These are phyloP conservation scores for Helenozyma baotianmanensis DNA, from an alignment of 805 yeast genomes.

Conservation along the genomic window DNA sequence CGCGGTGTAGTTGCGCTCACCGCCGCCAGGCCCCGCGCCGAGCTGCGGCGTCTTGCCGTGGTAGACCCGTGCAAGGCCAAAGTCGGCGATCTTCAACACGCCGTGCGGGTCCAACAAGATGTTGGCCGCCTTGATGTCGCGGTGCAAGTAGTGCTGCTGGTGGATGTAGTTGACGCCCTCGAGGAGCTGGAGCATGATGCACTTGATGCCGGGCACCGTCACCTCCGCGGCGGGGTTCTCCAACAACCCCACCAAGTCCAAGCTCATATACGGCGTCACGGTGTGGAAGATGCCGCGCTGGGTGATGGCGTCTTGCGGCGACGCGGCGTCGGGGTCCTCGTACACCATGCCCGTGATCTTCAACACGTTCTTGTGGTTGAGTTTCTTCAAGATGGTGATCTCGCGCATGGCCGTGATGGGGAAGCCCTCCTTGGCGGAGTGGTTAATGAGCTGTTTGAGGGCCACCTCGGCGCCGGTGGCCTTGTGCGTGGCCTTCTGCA, in stretches of 20 bases:
- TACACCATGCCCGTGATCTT: constrained; percentile 77
- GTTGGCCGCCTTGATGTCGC: constrained; percentile 97
- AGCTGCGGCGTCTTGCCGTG: constrained; percentile 56
- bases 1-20: constrained; percentile 49
- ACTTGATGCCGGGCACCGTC: constrained; percentile 67
- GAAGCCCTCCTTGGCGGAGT: constrained; percentile 73
- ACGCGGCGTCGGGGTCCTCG: constrained; percentile 30
- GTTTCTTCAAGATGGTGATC: constrained; percentile 69
- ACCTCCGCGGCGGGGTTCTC: constrained; percentile 70
- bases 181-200: constrained; percentile 73
- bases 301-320: constrained; percentile 30
- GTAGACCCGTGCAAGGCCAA: constrained; percentile 83
- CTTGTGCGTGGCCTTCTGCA: constrained; percentile 65
- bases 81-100: constrained; percentile 84
- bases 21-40: constrained; percentile 55
- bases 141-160: constrained; percentile 53
- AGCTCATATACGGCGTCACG: constrained; percentile 88
- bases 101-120: constrained; percentile 77
- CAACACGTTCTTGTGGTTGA: constrained; percentile 67
- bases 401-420: constrained; percentile 96
- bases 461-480: constrained; percentile 69
- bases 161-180: constrained; percentile 83
- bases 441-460: constrained; percentile 76
- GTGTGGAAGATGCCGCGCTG: constrained; percentile 62
- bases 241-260: constrained; percentile 84